Percentiles rank a stretch among this genome's conserved stretches.
These are phyloP conservation scores for Croton setiger DNA, from an alignment of 441 rosid genomes.

Conservation along the genomic window DNA sequence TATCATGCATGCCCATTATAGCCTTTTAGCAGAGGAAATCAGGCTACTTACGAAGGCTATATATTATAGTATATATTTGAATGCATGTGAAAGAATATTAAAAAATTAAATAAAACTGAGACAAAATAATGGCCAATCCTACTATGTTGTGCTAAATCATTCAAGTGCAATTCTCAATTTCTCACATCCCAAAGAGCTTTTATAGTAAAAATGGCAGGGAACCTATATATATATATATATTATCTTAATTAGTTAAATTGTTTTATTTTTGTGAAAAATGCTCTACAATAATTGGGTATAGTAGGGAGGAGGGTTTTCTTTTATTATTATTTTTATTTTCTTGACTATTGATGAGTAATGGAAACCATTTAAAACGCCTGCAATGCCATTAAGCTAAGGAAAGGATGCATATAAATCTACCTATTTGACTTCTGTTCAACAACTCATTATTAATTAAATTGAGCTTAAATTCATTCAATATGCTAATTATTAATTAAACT, in stretches of 20 bases:
- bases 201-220: conserved; percentile 13
- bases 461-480: too few species aligned
- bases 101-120: not conserved
- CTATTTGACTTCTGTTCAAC: too few species aligned
- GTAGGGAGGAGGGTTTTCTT: too few species aligned
- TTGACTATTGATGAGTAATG: too few species aligned
- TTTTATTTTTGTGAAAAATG: conserved; percentile 14
- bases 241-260: too few species aligned
- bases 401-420: too few species aligned
- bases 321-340: too few species aligned
- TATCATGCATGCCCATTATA: conserved; percentile 1
- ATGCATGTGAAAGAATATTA: not conserved
- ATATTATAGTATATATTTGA: not conserved
- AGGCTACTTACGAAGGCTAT: not conserved
- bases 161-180: not conserved
- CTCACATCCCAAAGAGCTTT: conserved; percentile 31
- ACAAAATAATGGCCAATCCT: not conserved
- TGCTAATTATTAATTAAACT: too few species aligned
- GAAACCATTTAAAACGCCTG: too few species aligned
- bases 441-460: too few species aligned
- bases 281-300: conserved; percentile 20
- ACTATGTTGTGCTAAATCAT: not conserved
- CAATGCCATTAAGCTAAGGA: too few species aligned
- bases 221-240: conserved; percentile 8
- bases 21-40: not conserved